Base-by-base conservation (phyloP, 148 eudicot species). In the Camellia japonica region DNA sequence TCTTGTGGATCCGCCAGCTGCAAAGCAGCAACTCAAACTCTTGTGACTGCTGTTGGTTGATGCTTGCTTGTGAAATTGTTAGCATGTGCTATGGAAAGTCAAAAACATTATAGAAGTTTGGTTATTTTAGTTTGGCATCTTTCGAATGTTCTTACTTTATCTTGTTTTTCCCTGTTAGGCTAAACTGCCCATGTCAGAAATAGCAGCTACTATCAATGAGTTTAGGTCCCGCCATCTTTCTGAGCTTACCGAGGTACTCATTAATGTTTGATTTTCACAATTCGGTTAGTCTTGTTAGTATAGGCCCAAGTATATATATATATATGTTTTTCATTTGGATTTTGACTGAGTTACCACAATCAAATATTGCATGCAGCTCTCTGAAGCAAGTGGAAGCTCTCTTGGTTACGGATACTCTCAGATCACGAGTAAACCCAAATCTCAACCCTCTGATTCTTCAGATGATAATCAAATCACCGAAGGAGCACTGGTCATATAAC, bases 181-280 rank as follows among this genome's bases (percentile, higher is more conserved):
- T 55, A 96, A 96, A 81, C 80, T 96, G 68, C 99, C 99, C 5
- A 90, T 82, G 86, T 89, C 99, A 20, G 99, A 96, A 90, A 96
- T 96, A 90, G 93, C 95, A 78, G 77, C 98, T 15, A 83, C 99
- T 63, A 92, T 96, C 87, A 93, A 96, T 42, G 98, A 96, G 79
- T 96, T 90, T 82, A 92, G 99, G 85, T 93, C 98, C 68, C 99
- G 99, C 75, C 99, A 96, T 82, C 92, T 96, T 46, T 91, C 98
- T 71, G 99, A 96, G 86, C 92, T 96, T 56, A 87, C 95, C 7
- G 98, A 96, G 98, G 99, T 96, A 86, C 71, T 30, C 30, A 30
- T 47, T 56, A 13, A 11, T 47, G 42, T 81, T 52, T 3, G 8
- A 14, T 59, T 71, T 73, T 18, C 19, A 30, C 68, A 52, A 19